Conservation (phyloP, 2,329 filamentous ascomycete species). For the Sphaerulina vaccinii region DNA sequence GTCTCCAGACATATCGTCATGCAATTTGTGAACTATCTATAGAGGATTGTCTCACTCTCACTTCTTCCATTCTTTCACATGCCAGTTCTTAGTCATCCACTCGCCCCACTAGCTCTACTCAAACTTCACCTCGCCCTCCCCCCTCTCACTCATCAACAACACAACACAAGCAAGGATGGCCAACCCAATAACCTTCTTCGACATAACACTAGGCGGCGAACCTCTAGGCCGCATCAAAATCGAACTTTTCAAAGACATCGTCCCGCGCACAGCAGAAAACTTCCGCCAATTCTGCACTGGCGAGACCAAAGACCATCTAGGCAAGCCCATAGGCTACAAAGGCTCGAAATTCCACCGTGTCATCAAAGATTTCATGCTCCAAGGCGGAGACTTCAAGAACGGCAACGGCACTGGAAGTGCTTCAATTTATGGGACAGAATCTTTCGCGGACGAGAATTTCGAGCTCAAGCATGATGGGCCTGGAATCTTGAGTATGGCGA, state of each 20-base stretch:
- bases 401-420: slow-evolving; percentile 87
- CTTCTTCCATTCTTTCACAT: too few relatives aligned
- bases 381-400: slow-evolving; percentile 93
- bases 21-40: too few relatives aligned
- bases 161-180: too few relatives aligned
- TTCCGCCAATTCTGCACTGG: slow-evolving; percentile 97
- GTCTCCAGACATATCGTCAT: too few relatives aligned
- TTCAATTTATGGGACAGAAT: slow-evolving; percentile 78
- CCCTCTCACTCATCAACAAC: too few relatives aligned
- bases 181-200: slow-evolving; percentile 67
- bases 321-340: slow-evolving; percentile 88
- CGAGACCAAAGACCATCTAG: slow-evolving; percentile 75
- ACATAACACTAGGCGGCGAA: slow-evolving; percentile 78
- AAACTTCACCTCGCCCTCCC: too few relatives aligned
- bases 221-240: slow-evolving; percentile 84
- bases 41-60: too few relatives aligned
- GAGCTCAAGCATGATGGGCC: slow-evolving; percentile 71
- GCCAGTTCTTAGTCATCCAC: too few relatives aligned
- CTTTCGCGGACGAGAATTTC: slow-evolving; percentile 92
- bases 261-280: slow-evolving; percentile 82
- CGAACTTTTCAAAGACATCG: slow-evolving; percentile 81
- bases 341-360: slow-evolving; percentile 91
- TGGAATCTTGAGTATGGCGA: slow-evolving; percentile 91
- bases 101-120: too few relatives aligned
- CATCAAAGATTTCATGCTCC: slow-evolving; percentile 95